Base-by-base conservation (phyloP, 106 monocot species). In the Dioscorea alata region DNA sequence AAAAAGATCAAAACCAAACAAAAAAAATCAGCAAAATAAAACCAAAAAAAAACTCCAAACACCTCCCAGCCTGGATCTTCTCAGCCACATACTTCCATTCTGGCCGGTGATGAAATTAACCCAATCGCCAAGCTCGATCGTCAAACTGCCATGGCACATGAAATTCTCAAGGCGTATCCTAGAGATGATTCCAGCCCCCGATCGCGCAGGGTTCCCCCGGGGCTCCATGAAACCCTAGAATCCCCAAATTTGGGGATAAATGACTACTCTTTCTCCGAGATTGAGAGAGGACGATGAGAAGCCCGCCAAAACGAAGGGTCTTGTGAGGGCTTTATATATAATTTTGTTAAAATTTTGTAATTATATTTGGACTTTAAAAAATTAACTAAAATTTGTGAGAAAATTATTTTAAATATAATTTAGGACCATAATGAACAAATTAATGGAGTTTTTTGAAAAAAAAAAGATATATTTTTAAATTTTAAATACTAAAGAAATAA, bases 71-170 rank as follows among this genome's bases (percentile, higher is more conserved):
- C 17, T 57, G 25, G 61, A 69, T 61, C 54, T 24, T 48, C 51
- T 18, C 4, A 59, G 20, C 17, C 28, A 2, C 73, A 31, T 83
- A 92, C 96, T 97, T 51, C 96, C 96, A 64, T 97, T 97, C 79
- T 97, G 96, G 53, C 96, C 96, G 50, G 96, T 97, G 78, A 97
- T 81, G 84, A 97, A 97, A 79, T 97, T 97, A 61, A 92, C 96
- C 72, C 82, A 79, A 23, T 84, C 80, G 6, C 89, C 92, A 48
- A 97, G 65, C 73, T 86, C 89, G 68, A 92, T 89, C 56, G 84
- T 72, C 61, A 97, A 79, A 75, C 84, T 85, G 65, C 75, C 80
- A 66, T 97, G 96, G 74, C 96, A 97, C 92, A 92, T 97, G 69
- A 97, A 97, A 60, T 97, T 97, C 92, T 97, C 96, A 62, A 97